Base-by-base conservation (phyloP, 805 yeast genomes). In the Starmerella bombi region DNA sequence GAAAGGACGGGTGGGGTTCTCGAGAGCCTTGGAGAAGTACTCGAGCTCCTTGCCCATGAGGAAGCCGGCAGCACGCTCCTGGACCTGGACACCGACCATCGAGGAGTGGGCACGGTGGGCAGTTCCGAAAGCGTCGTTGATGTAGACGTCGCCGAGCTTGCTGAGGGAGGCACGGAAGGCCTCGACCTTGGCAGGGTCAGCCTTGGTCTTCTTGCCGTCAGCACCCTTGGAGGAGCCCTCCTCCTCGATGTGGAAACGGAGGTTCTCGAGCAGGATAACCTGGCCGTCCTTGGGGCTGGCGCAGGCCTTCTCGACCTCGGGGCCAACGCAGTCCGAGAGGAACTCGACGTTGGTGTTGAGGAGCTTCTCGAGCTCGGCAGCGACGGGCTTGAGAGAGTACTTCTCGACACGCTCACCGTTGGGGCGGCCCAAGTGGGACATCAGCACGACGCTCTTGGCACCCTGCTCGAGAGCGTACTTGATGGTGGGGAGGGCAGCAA, bases 81-180 rank as follows among this genome's bases (percentile, higher is more conserved):
- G 86, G 58, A 84, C 74, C 56, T 88, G 86, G 57, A 91, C 73
- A 61, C 99, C 99, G 59, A 91, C 99, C 86, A 91, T 88, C 36
- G 98, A 91, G 41, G 96, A 85, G 74, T 91, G 98, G 50, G 98
- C 98, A 74, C 98, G 84, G 80, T 91, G 99, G 43, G 97, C 96
- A 50, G 98, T 91, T 65, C 98, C 98, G 60, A 91, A 91, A 44
- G 96, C 97, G 65, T 91, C 99, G 70, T 91, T 64, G 64, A 91
- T 76, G 73, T 91, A 91, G 51, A 91, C 94, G 59, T 91, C 99
- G 54, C 96, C 97, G 59, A 91, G 73, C 42, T 85, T 69, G 57
- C 94, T 81, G 68, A 91, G 77, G 61, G 81, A 77, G 59, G 75
- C 60, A 76, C 98, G 83, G 81, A 91, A 91, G 56, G 69, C 74